Evolutionary conservation across 352 stramenopile species (phyloP).

Genomic region (Plasmopara muralis): DNA sequence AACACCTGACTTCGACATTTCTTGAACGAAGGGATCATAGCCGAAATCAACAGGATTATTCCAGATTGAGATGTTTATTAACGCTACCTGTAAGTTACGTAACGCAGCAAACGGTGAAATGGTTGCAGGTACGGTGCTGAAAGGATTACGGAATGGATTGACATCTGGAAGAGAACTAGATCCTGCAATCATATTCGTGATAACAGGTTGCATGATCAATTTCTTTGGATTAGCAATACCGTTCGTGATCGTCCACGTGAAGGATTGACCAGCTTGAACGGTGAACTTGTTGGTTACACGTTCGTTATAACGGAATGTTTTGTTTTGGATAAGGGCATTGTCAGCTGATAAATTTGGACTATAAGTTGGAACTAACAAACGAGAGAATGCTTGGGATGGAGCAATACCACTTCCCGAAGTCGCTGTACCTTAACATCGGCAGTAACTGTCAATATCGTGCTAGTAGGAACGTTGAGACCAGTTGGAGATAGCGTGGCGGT

Average conservation of each 20-base stretch:
- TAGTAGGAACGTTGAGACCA: neutral
- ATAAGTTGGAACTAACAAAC: constrained; percentile 6
- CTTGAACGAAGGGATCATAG: constrained; percentile 16
- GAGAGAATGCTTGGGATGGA: constrained; percentile 4
- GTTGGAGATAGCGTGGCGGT: neutral
- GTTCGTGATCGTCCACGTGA: constrained; percentile 4
- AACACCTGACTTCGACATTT: constrained; percentile 12
- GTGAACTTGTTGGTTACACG: constrained; percentile 13
- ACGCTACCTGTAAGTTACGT: constrained; percentile 1
- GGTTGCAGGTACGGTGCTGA: too few relatives aligned
- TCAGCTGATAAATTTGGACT: constrained; percentile 2
- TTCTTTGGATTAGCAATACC: constrained; percentile 9
- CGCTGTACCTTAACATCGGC: constrained; percentile 10
- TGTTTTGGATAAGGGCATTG: constrained; percentile 11
- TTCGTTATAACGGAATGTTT: constrained; percentile 15
- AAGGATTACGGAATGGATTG: neutral
- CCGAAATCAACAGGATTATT: constrained; percentile 5
- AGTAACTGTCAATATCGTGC: neutral
- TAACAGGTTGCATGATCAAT: constrained; percentile 1
- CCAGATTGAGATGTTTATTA: constrained; percentile 3
- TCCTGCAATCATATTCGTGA: neutral
- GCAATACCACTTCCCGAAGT: constrained; percentile 1
- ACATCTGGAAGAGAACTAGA: neutral
- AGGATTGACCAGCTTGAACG: neutral
- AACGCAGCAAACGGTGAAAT: constrained; percentile 4